Evolutionary conservation across 768 basidiomycete genomes (phyloP), one percentile per base, ranked within the genome.

Genomic region (Suillus weaverae): DNA sequence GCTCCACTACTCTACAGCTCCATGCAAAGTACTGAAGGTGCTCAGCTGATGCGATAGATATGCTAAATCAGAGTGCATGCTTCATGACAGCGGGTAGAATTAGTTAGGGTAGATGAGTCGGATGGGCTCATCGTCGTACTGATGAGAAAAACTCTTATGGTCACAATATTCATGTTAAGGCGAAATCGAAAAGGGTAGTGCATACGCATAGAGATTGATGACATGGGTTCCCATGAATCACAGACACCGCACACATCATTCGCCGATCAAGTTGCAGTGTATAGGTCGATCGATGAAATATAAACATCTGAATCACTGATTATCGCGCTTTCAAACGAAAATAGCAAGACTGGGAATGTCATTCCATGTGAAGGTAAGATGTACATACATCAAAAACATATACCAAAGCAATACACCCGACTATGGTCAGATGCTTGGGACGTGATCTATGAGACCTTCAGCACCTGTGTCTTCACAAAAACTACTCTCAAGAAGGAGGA

Each of bases 401-500:
- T 36, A n/a, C 33, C 43, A 60, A 60, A 56, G 54, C 39, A 54
- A 38, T 50, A 36, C 57, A 35, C 32, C 39, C 30, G 30, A 43
- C 57, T 32, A 39, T 59, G 26, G 39, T 36, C 57, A 59, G 33
- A 48, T 22, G 20, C 22, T 51, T 39, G 20, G 4, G 33, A 41
- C 44, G 38, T 54, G 2, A 48, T 55, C 63, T 73, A 73, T 46
- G 61, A 66, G 30, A 38, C 62, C 33, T 41, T 11, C 62, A 14
- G n/a, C 53, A 56, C 50, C 36, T 43, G 14, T 33, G 20, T 35
- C 30, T 41, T 36, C 62, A 54, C 44, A 63, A 20, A 55, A 20
- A 32, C 44, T 36, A 35, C 55, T 43, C 36, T 65, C 41, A 65
- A 30, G 61, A 62, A 62, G 72, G 72, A 36, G 68, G 60, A 22